These are phyloP conservation scores for Vitis hybrid DNA, from an alignment of 177 flowering plant species.

Conservation along the genomic window DNA sequence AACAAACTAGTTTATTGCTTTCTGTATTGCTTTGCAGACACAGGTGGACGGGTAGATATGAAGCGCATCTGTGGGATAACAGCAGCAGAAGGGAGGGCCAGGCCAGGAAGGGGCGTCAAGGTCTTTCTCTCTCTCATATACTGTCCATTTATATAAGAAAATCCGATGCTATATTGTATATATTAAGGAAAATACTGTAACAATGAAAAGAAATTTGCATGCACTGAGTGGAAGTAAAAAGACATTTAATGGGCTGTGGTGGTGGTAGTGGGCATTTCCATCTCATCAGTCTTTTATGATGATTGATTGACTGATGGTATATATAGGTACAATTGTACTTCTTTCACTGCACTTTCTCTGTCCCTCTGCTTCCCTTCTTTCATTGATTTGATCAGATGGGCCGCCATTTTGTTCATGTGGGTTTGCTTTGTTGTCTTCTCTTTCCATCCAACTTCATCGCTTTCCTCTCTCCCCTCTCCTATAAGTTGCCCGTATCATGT, in stretches of 20 bases:
- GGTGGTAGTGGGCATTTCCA: neutral
- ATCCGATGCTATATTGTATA: no score
- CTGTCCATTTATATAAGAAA: neutral
- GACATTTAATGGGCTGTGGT: neutral
- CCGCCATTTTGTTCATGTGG: slow-evolving; percentile 47
- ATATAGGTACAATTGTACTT: slow-evolving; percentile 14
- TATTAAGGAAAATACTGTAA: neutral
- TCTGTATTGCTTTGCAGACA: slow-evolving; percentile 55
- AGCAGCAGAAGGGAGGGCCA: slow-evolving; percentile 98
- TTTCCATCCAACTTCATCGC: neutral
- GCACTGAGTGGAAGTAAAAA: slow-evolving; percentile 10
- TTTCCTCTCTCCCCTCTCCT: neutral
- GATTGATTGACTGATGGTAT: slow-evolving; percentile 36
- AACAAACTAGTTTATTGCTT: neutral
- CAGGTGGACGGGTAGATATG: slow-evolving; percentile 96
- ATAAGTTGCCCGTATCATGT: slow-evolving; percentile 2
- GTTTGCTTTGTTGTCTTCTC: slow-evolving; percentile 2
- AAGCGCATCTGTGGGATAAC: slow-evolving; percentile 98
- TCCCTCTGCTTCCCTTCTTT: slow-evolving; percentile 9
- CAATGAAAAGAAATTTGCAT: slow-evolving; percentile 29
- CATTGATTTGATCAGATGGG: slow-evolving; percentile 45
- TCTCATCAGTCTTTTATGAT: slow-evolving; percentile 21
- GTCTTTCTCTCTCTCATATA: slow-evolving; percentile 21
- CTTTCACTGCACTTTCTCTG: neutral
- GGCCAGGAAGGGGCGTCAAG: slow-evolving; percentile 96